A percentile compares a stretch with the other conserved stretches of the same genome.
Conservation (phyloP, 768 basidiomycete species). For the Podaxis carcinomalis region DNA sequence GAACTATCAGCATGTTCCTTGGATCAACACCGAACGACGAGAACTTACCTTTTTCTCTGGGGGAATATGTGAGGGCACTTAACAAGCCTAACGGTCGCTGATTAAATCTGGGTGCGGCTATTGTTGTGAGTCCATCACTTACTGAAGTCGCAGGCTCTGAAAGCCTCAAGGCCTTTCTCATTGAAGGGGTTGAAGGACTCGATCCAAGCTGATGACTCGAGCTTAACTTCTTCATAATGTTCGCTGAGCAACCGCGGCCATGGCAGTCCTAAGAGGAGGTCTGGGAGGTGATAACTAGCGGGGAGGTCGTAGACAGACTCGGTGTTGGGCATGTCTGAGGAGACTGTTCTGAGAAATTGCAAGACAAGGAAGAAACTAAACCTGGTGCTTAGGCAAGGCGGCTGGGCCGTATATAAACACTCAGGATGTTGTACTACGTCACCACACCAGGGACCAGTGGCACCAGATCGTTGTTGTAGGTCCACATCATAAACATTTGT, state of each 20-base stretch:
- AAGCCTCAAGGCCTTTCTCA: constrained; percentile 6
- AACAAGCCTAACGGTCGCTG: not conserved
- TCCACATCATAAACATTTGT: not conserved
- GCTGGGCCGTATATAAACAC: not conserved
- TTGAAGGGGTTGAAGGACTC: constrained; percentile 13
- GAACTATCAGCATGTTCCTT: not conserved
- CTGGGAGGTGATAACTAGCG: not conserved
- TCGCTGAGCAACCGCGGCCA: constrained; percentile 7
- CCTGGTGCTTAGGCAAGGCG: not conserved
- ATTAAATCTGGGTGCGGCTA: not conserved
- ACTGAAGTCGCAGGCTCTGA: constrained; percentile 13
- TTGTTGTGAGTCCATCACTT: not conserved
- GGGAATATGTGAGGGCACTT: constrained; percentile 1
- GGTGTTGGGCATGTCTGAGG: not conserved
- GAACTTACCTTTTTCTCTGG: constrained; percentile 1
- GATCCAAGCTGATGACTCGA: constrained; percentile 12
- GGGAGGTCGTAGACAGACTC: not conserved
- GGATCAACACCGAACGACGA: no score
- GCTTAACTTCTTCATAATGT: constrained; percentile 12
- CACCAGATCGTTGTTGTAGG: not conserved
- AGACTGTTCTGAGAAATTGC: not conserved
- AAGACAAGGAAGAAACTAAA: not conserved
- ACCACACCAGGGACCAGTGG: not conserved
- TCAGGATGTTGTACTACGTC: not conserved
- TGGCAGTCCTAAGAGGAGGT: not conserved